phyloP scores from a whole-genome alignment of 73 alveolate species.

The Tetrahymena thermophila region DNA sequence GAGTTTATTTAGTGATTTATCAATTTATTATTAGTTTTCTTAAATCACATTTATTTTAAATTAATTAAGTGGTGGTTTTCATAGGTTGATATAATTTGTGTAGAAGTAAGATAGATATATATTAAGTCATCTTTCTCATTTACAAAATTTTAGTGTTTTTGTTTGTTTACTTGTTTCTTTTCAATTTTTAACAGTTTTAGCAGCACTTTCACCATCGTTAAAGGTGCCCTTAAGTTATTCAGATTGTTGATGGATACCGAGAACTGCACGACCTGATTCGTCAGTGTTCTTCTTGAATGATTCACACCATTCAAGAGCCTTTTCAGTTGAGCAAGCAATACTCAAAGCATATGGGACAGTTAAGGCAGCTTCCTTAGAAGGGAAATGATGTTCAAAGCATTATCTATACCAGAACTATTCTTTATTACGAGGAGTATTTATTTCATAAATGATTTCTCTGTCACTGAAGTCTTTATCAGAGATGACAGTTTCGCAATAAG shows the following conservation, averaged over 20 bases:
- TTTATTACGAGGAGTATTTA: slow-evolving; percentile 50
- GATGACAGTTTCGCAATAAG: slow-evolving; percentile 13
- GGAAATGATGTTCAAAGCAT: slow-evolving; percentile 49
- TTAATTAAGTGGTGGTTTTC: background rate
- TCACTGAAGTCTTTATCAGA: slow-evolving; percentile 48
- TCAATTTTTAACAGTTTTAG: background rate
- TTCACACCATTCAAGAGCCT: slow-evolving; percentile 47
- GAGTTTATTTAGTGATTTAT: background rate
- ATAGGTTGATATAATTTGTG: background rate
- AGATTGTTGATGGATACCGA: slow-evolving; percentile 5
- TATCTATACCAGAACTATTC: slow-evolving; percentile 53
- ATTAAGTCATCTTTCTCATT: background rate
- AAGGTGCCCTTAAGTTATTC: background rate
- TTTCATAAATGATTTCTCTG: slow-evolving; percentile 31
- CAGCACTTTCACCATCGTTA: background rate
- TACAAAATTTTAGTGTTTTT: background rate
- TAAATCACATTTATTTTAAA: background rate
- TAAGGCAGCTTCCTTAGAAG: slow-evolving; percentile 38
- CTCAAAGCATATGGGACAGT: slow-evolving; percentile 44
- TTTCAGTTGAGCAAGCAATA: slow-evolving; percentile 48
- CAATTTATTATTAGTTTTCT: background rate
- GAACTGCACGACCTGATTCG: slow-evolving; percentile 43
- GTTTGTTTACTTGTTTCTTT: too few relatives aligned
- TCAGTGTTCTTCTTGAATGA: slow-evolving; percentile 35
- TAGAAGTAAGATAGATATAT: background rate